Conservation (phyloP, 345 rosid genomes). For the Heritiera littoralis region DNA sequence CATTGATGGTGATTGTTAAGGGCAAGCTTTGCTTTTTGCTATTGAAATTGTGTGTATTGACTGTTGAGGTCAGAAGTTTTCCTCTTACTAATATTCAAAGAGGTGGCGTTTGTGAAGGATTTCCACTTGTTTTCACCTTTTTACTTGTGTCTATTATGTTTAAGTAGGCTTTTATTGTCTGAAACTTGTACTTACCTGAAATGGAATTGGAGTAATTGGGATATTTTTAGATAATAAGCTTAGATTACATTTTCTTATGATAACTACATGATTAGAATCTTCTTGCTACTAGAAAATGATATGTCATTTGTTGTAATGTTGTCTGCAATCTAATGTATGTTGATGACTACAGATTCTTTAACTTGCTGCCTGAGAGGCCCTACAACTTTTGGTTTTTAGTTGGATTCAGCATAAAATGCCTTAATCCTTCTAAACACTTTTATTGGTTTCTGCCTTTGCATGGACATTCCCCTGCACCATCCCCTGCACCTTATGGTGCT, state of each 20-base stretch:
- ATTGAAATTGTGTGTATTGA: not conserved
- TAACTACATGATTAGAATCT: not conserved
- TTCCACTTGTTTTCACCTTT: not conserved
- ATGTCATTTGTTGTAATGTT: not conserved
- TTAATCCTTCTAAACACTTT: not conserved
- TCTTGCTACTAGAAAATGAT: not conserved
- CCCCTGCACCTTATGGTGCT: not conserved
- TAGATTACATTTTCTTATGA: not conserved
- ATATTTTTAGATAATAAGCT: not conserved
- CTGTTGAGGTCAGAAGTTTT: not conserved
- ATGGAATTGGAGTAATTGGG: not conserved
- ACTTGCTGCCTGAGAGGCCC: not conserved
- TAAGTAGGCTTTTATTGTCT: not conserved
- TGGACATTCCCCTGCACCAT: not conserved
- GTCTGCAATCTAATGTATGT: not conserved
- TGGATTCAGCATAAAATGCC: not conserved
- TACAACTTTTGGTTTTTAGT: constrained; percentile 1
- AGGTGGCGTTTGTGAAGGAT: constrained; percentile 14
- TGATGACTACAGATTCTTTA: not conserved
- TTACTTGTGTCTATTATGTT: not conserved
- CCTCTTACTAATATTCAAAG: not conserved
- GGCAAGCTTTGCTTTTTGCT: constrained; percentile 6
- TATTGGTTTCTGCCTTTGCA: not conserved
- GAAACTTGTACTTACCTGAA: not conserved
- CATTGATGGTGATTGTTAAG: constrained; percentile 10